These are phyloP conservation scores for Dissophora ornata DNA, from an alignment of 192 early-diverging fungal species.

Conservation along the genomic window DNA sequence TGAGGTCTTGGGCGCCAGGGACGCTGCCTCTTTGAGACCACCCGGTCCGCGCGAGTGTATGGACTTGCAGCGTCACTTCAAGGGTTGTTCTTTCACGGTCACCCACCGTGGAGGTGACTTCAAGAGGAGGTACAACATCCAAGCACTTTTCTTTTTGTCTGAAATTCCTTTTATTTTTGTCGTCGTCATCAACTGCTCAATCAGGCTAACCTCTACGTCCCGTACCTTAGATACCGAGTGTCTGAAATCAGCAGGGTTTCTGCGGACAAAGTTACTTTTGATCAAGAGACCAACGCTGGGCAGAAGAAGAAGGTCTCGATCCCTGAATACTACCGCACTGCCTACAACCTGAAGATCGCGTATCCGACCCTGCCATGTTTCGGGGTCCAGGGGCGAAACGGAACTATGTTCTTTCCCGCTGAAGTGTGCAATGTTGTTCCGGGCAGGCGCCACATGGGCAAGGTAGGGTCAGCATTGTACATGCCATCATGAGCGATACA, in stretches of 20 bases:
- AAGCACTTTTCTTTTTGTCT: no score
- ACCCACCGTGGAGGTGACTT: constrained; percentile 64
- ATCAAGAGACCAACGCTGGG: constrained; percentile 62
- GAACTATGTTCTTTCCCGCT: constrained; percentile 74
- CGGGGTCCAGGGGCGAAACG: constrained; percentile 65
- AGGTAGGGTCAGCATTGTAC: constrained; percentile 54
- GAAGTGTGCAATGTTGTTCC: constrained; percentile 88
- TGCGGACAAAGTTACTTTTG: constrained; percentile 75
- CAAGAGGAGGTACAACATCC: constrained; percentile 21
- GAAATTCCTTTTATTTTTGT: constrained; percentile 2
- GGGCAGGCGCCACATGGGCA: constrained; percentile 84
- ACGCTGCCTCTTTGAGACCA: constrained; percentile 46
- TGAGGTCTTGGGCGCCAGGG: constrained; percentile 18
- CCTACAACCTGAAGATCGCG: constrained; percentile 75
- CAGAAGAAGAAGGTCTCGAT: constrained; percentile 60
- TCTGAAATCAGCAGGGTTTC: constrained; percentile 68
- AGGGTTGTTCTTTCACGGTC: constrained; percentile 58
- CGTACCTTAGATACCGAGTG: constrained; percentile 66
- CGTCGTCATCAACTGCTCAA: no score
- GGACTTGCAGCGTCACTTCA: constrained; percentile 39
- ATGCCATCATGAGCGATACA: not conserved
- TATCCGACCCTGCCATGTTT: constrained; percentile 86
- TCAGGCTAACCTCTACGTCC: no score
- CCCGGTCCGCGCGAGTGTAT: not conserved
- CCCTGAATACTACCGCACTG: constrained; percentile 77